These are phyloP conservation scores for Apiospora phragmitis DNA, from an alignment of 2,329 filamentous ascomycete species.

Conservation along the genomic window DNA sequence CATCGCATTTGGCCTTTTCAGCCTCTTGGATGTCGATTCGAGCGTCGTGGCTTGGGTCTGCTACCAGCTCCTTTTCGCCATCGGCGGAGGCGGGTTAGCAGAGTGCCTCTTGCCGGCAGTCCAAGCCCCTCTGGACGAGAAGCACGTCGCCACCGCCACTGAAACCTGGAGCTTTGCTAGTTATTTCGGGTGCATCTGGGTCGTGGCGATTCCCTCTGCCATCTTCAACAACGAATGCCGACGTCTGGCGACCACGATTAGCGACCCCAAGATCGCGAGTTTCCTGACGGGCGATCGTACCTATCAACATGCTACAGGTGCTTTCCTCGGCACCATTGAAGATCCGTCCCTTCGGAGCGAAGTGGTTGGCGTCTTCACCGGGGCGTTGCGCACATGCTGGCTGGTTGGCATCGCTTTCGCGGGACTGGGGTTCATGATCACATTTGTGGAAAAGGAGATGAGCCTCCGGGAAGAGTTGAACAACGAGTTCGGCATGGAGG, in stretches of 20 bases:
- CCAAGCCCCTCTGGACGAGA: not conserved
- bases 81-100: constrained; percentile 3
- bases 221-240: constrained; percentile 30
- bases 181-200: constrained; percentile 39
- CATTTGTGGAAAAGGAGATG: constrained; percentile 15
- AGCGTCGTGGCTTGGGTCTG: constrained; percentile 12
- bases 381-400: constrained; percentile 16
- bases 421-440: constrained; percentile 16
- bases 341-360: not conserved
- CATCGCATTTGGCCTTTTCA: not conserved
- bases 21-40: not conserved
- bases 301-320: not conserved
- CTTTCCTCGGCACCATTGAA: not conserved
- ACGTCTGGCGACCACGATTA: not conserved
- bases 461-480: constrained; percentile 18
- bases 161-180: constrained; percentile 38
- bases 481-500: constrained; percentile 18
- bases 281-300: not conserved
- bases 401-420: constrained; percentile 19
- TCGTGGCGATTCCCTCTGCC: constrained; percentile 37
- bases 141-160: constrained; percentile 13
- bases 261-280: not conserved
- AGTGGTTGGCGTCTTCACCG: constrained; percentile 1
- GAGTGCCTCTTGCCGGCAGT: not conserved
- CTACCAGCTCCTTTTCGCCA: constrained; percentile 19